phyloP scores from a whole-genome alignment of 2,329 filamentous ascomycete species.

The Cladosporium sp. region DNA sequence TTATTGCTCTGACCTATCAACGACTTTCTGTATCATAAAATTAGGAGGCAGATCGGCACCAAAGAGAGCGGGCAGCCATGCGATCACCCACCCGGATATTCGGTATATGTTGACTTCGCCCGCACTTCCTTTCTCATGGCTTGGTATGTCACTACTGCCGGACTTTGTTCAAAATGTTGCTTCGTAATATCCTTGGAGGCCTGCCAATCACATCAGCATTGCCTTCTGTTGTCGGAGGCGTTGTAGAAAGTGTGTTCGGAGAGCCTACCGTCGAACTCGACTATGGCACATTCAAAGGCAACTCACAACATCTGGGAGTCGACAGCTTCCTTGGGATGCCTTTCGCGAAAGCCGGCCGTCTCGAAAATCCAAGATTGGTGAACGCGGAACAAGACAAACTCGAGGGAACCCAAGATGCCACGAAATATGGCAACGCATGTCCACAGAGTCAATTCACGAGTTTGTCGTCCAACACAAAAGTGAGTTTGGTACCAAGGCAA shows the following conservation, averaged over 20 bases:
- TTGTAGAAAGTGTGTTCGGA: neutral
- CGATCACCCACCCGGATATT: neutral
- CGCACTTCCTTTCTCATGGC: neutral
- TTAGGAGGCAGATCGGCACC: neutral
- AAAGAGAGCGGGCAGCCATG: neutral
- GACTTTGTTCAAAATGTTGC: neutral
- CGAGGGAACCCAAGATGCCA: constrained; percentile 23
- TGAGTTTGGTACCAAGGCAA: neutral
- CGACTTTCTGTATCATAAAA: neutral
- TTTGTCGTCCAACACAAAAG: neutral
- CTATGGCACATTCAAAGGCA: constrained; percentile 27
- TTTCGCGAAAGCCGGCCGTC: constrained; percentile 13
- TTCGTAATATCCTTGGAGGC: neutral
- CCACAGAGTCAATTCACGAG: neutral
- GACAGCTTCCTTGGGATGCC: constrained; percentile 21
- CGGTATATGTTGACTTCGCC: neutral
- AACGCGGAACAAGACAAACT: constrained; percentile 19
- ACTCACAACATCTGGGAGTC: constrained; percentile 12
- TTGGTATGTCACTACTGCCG: neutral
- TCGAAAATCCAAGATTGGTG: constrained; percentile 17
- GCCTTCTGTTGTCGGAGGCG: neutral
- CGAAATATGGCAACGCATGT: neutral
- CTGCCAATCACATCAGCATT: neutral
- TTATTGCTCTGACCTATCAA: neutral
- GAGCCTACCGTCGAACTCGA: constrained; percentile 21